Evolutionary conservation across 208 protist species (phyloP).

Genomic region (Trypanosoma mega): DNA sequence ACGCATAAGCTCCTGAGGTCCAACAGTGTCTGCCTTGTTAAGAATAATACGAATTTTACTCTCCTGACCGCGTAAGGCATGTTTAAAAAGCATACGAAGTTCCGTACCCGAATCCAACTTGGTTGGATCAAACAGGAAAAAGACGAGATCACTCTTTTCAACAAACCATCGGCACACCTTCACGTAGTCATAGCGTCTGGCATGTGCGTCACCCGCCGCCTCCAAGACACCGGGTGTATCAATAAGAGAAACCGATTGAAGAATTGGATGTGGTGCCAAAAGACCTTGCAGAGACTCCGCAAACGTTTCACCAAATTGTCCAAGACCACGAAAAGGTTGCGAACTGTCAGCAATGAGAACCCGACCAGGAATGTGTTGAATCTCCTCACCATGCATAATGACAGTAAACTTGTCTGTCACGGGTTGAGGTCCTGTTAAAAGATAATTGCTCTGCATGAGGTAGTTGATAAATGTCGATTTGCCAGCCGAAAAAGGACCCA

Average conservation of each 20-base stretch:
- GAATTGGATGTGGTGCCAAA: slow-evolving; percentile 75
- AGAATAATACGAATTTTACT: slow-evolving; percentile 96
- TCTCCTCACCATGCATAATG: slow-evolving; percentile 88
- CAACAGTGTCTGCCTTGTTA: slow-evolving; percentile 96
- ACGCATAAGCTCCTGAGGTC: slow-evolving; percentile 94
- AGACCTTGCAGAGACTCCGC: slow-evolving; percentile 85
- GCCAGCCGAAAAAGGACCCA: slow-evolving; percentile 88
- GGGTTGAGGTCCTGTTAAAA: slow-evolving; percentile 93
- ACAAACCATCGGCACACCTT: slow-evolving; percentile 93
- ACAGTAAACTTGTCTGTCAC: slow-evolving; percentile 95
- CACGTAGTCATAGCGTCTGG: slow-evolving; percentile 72
- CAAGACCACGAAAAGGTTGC: slow-evolving; percentile 89
- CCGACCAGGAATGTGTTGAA: slow-evolving; percentile 83
- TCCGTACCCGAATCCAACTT: slow-evolving; percentile 94
- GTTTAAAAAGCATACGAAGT: slow-evolving; percentile 66
- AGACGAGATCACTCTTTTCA: slow-evolving; percentile 93
- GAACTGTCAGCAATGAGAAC: slow-evolving; percentile 81
- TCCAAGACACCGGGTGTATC: slow-evolving; percentile 97
- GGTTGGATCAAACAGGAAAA: slow-evolving; percentile 97
- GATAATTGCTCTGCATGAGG: slow-evolving; percentile 77
- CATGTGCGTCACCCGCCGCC: slow-evolving; percentile 74
- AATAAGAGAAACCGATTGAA: slow-evolving; percentile 93
- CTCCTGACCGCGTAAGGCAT: slow-evolving; percentile 83
- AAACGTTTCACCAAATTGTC: slow-evolving; percentile 87
- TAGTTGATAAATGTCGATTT: slow-evolving; percentile 96